These are phyloP conservation scores for Acmispon strigosus DNA, from an alignment of 306 rosid species.

Conservation along the genomic window DNA sequence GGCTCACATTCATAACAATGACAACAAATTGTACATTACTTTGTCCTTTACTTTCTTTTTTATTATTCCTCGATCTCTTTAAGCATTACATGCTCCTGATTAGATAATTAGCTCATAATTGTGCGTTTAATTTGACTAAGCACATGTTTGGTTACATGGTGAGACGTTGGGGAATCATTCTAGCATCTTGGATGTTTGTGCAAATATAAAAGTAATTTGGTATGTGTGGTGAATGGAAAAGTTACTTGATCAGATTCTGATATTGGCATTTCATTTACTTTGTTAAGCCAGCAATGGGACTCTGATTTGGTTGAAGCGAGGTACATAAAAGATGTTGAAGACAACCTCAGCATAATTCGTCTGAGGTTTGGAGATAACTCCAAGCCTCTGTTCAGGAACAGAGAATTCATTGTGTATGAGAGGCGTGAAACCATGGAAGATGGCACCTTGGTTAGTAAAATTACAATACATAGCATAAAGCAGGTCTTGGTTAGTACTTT, in stretches of 20 bases:
- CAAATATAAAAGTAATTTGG: too few species aligned
- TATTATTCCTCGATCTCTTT: neutral
- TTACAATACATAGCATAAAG: neutral
- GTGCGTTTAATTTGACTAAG: neutral
- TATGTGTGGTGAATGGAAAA: too few species aligned
- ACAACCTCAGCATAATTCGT: constrained; percentile 71
- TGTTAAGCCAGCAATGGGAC: constrained; percentile 80
- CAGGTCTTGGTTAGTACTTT: too few species aligned
- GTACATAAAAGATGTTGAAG: constrained; percentile 65
- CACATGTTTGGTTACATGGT: too few species aligned
- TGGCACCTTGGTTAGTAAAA: constrained; percentile 63
- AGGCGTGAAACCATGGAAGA: constrained; percentile 89
- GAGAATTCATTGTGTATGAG: constrained; percentile 85
- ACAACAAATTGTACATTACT: neutral
- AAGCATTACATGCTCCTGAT: neutral
- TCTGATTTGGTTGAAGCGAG: constrained; percentile 80
- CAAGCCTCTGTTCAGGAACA: constrained; percentile 70
- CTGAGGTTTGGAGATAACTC: constrained; percentile 79
- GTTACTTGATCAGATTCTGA: neutral
- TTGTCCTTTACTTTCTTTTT: constrained; percentile 14
- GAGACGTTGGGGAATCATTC: too few species aligned
- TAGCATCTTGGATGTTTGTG: too few species aligned
- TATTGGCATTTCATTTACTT: neutral
- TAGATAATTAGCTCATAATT: neutral
- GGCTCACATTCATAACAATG: constrained; percentile 11